Conservation (phyloP, 768 basidiomycete genomes). For the Clavulina sp. region DNA sequence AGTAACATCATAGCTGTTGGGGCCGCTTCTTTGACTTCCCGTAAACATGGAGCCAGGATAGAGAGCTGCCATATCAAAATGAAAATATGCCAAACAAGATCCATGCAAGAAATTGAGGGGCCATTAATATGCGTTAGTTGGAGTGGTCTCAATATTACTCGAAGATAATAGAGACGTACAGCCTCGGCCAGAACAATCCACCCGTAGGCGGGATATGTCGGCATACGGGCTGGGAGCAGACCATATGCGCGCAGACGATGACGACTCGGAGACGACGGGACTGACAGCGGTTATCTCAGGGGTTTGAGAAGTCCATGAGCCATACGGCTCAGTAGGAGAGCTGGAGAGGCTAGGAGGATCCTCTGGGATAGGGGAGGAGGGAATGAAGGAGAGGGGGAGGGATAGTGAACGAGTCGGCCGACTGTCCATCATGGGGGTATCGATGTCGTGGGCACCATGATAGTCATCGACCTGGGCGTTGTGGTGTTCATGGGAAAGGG, state of each 20-base stretch:
- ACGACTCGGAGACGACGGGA: background rate
- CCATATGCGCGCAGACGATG: too few species aligned
- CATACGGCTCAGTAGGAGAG: background rate
- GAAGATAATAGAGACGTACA: constrained; percentile 19
- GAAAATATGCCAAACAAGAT: background rate
- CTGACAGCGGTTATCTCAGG: background rate
- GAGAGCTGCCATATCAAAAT: constrained; percentile 18
- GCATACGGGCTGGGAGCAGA: constrained; percentile 33
- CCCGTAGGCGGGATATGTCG: constrained; percentile 63
- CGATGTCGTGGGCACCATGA: background rate
- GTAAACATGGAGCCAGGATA: constrained; percentile 80
- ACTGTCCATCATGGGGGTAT: background rate
- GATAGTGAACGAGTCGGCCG: background rate
- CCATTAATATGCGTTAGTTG: background rate
- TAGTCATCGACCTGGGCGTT: background rate
- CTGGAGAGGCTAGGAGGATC: background rate
- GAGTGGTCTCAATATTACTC: background rate
- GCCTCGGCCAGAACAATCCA: constrained; percentile 52
- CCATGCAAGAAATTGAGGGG: background rate
- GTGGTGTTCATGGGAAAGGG: background rate
- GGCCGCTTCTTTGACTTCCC: constrained; percentile 86
- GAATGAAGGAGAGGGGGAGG: background rate
- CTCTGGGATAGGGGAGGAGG: background rate
- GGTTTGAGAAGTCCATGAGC: background rate
- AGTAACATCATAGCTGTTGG: constrained; percentile 86